Evolutionary conservation across 1,284 basidiomycete genomes (phyloP).

Genomic region (Sanghuangporus weigelae): DNA sequence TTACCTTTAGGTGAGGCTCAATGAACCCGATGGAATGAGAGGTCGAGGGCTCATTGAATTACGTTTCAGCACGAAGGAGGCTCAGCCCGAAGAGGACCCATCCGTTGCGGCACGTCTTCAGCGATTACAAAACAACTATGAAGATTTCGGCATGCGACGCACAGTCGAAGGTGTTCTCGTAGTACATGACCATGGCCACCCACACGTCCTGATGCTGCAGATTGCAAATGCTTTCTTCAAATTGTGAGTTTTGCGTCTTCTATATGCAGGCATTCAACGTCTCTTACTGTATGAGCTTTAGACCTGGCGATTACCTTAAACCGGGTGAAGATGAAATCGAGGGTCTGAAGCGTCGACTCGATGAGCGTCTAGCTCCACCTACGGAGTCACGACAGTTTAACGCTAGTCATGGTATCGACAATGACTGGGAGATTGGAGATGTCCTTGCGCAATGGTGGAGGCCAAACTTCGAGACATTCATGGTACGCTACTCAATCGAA

Average conservation of each 20-base stretch:
- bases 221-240: constrained; percentile 99
- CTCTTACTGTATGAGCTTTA: constrained; percentile 28
- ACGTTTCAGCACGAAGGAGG: constrained; percentile 75
- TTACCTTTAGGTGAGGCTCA: constrained; percentile 66
- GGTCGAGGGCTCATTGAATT: not conserved
- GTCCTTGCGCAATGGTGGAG: constrained; percentile 96
- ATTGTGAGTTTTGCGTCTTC: constrained; percentile 55
- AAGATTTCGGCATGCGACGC: constrained; percentile 90
- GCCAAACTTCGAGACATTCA: constrained; percentile 97
- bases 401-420: constrained; percentile 66
- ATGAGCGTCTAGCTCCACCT: constrained; percentile 84
- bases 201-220: constrained; percentile 95
- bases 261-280: not conserved
- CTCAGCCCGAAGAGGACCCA: constrained; percentile 94
- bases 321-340: constrained; percentile 91
- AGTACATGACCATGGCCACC: constrained; percentile 91
- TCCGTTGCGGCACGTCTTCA: constrained; percentile 88
- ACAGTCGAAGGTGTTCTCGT: constrained; percentile 97
- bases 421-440: constrained; percentile 94
- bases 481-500: constrained; percentile 57
- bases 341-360: constrained; percentile 83
- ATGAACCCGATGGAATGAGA: not conserved
- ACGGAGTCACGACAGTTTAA: constrained; percentile 60
- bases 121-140: constrained; percentile 92
- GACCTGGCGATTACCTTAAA: constrained; percentile 97